Evolutionary conservation across 2,329 filamentous ascomycete genomes (phyloP), one percentile per base, ranked within the genome.

Genomic region (Hyphodiscus sp.): DNA sequence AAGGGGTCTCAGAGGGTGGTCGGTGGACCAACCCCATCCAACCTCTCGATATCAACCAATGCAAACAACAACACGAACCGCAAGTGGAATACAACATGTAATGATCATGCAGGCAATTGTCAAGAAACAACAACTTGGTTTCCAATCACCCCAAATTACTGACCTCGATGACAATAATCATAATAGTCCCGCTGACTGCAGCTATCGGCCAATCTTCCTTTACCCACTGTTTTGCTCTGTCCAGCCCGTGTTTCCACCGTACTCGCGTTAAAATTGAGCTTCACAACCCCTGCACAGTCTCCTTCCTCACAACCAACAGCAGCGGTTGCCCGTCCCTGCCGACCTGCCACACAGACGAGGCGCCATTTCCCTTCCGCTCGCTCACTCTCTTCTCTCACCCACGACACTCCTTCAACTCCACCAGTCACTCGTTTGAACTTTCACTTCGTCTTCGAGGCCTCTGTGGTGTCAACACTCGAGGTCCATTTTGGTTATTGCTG

Each of bases 361-460:
- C 41, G 23, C 47, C 38, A 19, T 44, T 33, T 16, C 45, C 49
- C 30, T 41, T 26, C 41, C 42, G 18, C 41, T 56, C 49, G 18
- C 47, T 50, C 50, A 51, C 49, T 30, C 33, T 51, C 44, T 49
- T 50, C 45, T 50, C 45, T 49, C 30, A 13, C 33, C 47, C 45
- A 54, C 46, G 29, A 58, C 56, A 33, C 58, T 57, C 57, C 52
- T 57, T 59, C 47, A 51, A n/a, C 45, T 20, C 30, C 41, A n/a
- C 41, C 26, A 59, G 55, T 56, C 57, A 55, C 46, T 64, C 61
- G 55, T 63, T 64, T 61, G 47, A 29, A 53, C 49, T 51, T 59
- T 57, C 54, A 51, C 15, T 64, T 60, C 54, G 41, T 54, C 41
- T 47, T 50, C 51, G 41, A 16, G 47, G 49, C 47, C 41, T 26